Conservation (phyloP, 495 filamentous ascomycete genomes). For the Sabuloglossum arenarium region DNA sequence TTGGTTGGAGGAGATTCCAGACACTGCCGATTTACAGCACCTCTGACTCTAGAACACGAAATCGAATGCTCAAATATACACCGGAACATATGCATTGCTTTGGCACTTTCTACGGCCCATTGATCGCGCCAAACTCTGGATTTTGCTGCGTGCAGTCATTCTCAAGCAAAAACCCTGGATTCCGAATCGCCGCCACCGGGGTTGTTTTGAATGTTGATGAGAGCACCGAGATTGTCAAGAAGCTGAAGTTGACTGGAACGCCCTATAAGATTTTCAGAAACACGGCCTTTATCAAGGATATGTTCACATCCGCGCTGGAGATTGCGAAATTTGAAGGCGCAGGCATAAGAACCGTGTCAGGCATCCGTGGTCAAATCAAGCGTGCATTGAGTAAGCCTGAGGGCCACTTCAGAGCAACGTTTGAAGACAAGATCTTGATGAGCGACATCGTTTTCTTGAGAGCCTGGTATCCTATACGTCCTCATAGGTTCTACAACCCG, state of each 20-base stretch:
- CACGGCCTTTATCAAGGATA: slow-evolving; percentile 95
- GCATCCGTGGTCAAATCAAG: slow-evolving; percentile 92
- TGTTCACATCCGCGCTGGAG: slow-evolving; percentile 83
- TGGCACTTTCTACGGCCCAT: slow-evolving; percentile 81
- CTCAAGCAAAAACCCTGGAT: slow-evolving; percentile 69
- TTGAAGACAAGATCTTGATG: slow-evolving; percentile 95
- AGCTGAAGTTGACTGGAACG: slow-evolving; percentile 80
- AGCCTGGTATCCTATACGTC: slow-evolving; percentile 91
- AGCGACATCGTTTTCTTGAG: slow-evolving; percentile 88
- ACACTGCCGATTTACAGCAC: slow-evolving; percentile 82
- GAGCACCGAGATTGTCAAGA: slow-evolving; percentile 91
- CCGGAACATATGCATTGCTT: slow-evolving; percentile 98
- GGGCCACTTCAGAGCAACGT: slow-evolving; percentile 85
- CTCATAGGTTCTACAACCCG: slow-evolving; percentile 89
- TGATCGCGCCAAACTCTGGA: slow-evolving; percentile 86
- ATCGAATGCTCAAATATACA: slow-evolving; percentile 94
- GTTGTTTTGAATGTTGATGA: slow-evolving; percentile 86
- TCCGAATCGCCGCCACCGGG: slow-evolving; percentile 84
- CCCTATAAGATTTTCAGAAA: slow-evolving; percentile 99
- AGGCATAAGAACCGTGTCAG: slow-evolving; percentile 84
- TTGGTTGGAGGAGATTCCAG: slow-evolving; percentile 96
- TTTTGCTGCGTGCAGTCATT: slow-evolving; percentile 89
- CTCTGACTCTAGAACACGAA: slow-evolving; percentile 76
- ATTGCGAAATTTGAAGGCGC: slow-evolving; percentile 98
- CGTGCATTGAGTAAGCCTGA: slow-evolving; percentile 77